These are phyloP conservation scores for Funneliformis caledonium DNA, from an alignment of 371 early-diverging fungal genomes.

Conservation along the genomic window DNA sequence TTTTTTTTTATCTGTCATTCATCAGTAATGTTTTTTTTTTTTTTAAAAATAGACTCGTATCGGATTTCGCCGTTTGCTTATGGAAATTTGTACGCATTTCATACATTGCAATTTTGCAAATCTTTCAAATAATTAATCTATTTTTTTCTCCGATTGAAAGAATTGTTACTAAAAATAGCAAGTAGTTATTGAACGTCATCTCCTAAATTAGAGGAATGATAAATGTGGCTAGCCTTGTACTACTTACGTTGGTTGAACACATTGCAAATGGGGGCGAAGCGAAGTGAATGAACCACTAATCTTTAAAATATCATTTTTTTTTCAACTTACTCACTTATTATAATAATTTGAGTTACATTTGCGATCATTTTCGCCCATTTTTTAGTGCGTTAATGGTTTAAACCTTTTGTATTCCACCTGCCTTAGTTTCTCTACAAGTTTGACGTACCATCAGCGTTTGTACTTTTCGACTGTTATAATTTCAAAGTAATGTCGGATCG, in stretches of 20 bases:
- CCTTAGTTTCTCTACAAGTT: neutral
- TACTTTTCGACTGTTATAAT: neutral
- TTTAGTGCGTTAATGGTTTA: slow-evolving; percentile 1
- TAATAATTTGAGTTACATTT: neutral
- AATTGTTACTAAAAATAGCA: neutral
- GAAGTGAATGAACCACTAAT: neutral
- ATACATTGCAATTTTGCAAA: neutral
- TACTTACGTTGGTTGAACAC: neutral
- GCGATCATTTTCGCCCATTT: neutral
- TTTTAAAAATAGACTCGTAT: no score
- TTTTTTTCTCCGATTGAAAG: neutral
- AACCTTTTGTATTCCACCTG: neutral
- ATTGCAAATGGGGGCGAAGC: neutral
- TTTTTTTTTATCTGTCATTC: no score
- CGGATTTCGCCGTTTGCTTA: no score
- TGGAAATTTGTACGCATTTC: no score
- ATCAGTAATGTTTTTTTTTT: no score
- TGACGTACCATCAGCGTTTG: slow-evolving; percentile 5
- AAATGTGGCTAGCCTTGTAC: neutral
- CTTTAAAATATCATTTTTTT: neutral
- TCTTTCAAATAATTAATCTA: neutral
- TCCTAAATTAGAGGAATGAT: neutral
- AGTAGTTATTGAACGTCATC: neutral
- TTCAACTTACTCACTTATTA: neutral
- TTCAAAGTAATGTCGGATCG: slow-evolving; percentile 33